Percentiles rank a stretch among this genome's conserved stretches.
phyloP scores from a whole-genome alignment of 2,329 filamentous ascomycete genomes.

The Fusarium incarnatum region DNA sequence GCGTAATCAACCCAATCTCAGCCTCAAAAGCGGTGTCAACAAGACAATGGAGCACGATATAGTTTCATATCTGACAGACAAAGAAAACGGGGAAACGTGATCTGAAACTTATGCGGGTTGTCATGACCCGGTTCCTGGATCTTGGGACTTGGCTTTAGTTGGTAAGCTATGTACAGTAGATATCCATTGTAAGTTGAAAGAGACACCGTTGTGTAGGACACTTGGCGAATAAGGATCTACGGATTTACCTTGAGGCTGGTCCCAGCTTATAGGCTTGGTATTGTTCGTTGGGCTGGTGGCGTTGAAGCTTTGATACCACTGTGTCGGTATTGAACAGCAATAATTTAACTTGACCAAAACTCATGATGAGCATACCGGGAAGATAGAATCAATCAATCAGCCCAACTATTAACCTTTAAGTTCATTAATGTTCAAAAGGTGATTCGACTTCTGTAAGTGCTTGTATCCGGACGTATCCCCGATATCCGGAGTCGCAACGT shows the following conservation, averaged over 20 bases:
- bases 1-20: background rate
- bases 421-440: background rate
- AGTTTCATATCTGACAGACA: background rate
- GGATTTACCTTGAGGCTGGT: background rate
- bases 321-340: background rate
- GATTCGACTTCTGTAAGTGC: background rate
- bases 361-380: background rate
- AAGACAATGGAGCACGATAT: background rate
- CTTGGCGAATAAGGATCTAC: background rate
- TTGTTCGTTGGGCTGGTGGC: conserved; percentile 21
- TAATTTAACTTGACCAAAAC: background rate
- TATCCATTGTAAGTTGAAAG: background rate
- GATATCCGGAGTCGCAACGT: background rate
- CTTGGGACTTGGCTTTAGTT: background rate
- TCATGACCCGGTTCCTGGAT: background rate
- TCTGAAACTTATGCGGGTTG: conserved; percentile 2
- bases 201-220: background rate
- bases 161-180: background rate
- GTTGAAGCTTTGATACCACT: conserved; percentile 9
- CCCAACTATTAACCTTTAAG: background rate
- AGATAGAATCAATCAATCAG: background rate
- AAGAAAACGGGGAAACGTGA: conserved; percentile 1
- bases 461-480: background rate
- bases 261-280: conserved; percentile 17
- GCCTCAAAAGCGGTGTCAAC: background rate